Conservation (phyloP, 2,329 filamentous ascomycete species). For the Dothiorella sarmentorum region DNA sequence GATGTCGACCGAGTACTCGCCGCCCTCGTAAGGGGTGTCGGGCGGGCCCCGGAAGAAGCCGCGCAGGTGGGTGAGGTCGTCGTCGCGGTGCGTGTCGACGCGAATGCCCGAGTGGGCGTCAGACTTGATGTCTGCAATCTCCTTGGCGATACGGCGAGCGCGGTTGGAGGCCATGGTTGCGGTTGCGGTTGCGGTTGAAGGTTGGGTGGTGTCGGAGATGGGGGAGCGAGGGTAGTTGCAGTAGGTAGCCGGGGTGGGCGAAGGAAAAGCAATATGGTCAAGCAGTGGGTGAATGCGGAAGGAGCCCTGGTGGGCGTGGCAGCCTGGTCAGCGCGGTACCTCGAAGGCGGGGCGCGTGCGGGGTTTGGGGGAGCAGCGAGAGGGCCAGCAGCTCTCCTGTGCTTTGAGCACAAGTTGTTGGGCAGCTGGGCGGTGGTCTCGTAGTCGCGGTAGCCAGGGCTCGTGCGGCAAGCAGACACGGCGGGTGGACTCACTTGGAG, state of each 20-base stretch:
- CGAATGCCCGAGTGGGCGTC: slow-evolving; percentile 13
- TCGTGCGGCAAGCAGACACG: not conserved
- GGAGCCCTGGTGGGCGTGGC: not conserved
- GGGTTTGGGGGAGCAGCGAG: not conserved
- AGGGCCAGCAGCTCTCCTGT: not conserved
- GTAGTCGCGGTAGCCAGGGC: not conserved
- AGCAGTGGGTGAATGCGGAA: not conserved
- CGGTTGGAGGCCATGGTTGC: slow-evolving; percentile 57
- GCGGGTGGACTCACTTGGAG: not conserved
- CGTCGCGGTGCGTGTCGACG: slow-evolving; percentile 59
- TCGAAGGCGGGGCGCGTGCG: not conserved
- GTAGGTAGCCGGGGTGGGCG: not conserved
- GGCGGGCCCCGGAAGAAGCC: slow-evolving; percentile 84
- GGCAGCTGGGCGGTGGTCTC: not conserved
- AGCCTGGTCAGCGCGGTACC: not conserved
- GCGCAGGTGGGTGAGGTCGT: slow-evolving; percentile 75
- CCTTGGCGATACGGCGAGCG: slow-evolving; percentile 54
- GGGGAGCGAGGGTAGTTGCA: not conserved
- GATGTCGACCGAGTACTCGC: slow-evolving; percentile 78
- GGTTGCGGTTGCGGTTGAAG: slow-evolving; percentile 16
- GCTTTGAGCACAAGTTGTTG: no score
- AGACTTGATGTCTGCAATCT: slow-evolving; percentile 18
- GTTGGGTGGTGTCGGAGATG: slow-evolving; percentile 2
- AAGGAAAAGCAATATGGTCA: not conserved
- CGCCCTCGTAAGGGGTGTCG: slow-evolving; percentile 89